Conservation (phyloP, 2,329 filamentous ascomycete species). For the Talaromyces sp. region DNA sequence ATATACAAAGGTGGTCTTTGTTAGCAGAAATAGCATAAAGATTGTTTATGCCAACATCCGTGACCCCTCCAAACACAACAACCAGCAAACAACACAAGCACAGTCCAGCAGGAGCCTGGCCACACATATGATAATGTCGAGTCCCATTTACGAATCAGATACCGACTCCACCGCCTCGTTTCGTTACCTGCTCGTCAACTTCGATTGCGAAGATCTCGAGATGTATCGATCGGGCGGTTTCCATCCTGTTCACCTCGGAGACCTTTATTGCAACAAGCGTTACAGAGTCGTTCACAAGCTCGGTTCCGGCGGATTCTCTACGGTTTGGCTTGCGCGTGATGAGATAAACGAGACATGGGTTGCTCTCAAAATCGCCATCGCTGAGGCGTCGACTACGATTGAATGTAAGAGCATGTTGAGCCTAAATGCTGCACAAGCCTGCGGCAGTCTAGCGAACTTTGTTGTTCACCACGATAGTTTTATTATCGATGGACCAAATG, state of each 20-base stretch:
- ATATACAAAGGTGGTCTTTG: no score
- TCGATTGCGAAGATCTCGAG: background rate
- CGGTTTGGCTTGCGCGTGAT: background rate
- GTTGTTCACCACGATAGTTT: background rate
- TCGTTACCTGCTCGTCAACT: no score
- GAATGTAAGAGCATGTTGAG: background rate
- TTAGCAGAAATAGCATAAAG: no score
- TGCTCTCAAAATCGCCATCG: background rate
- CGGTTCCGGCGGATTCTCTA: constrained; percentile 4
- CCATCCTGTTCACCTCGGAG: background rate
- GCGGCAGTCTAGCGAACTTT: background rate
- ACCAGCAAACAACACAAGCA: no score
- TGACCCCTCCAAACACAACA: no score
- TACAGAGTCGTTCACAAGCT: background rate
- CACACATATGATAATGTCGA: no score
- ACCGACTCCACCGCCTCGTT: no score
- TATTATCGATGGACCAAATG: background rate
- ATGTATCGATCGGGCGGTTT: background rate
- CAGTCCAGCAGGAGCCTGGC: no score
- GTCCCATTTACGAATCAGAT: no score
- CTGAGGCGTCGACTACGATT: background rate
- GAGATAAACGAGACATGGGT: background rate
- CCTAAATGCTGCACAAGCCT: background rate
- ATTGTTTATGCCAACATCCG: no score
- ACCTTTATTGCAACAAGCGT: background rate